Conservation (phyloP, 306 rosid genomes). For the Quercus suber region DNA sequence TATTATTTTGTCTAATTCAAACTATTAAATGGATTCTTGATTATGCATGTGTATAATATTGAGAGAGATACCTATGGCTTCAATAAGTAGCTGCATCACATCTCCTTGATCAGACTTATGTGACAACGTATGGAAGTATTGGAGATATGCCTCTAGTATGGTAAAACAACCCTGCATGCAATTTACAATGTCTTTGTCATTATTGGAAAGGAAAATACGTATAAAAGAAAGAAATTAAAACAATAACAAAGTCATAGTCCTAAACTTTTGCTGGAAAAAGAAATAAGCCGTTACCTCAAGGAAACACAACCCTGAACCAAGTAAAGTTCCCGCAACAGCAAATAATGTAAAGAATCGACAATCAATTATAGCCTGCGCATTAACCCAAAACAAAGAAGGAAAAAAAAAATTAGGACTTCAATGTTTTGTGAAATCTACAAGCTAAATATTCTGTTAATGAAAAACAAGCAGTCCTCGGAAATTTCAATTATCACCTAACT, state of each 20-base stretch:
- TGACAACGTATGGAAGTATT: conserved; percentile 38
- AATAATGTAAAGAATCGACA: conserved; percentile 51
- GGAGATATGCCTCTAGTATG: conserved; percentile 39
- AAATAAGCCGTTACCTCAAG: conserved; percentile 30
- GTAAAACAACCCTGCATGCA: conserved; percentile 43
- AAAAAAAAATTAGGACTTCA: background rate
- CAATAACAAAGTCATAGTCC: background rate
- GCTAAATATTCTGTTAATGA: too few relatives aligned
- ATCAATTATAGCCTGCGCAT: conserved; percentile 39
- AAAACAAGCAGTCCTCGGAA: too few relatives aligned
- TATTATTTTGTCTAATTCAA: too few relatives aligned
- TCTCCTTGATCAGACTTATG: conserved; percentile 35
- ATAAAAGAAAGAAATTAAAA: background rate
- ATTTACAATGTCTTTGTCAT: background rate
- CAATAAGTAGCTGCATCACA: conserved; percentile 42
- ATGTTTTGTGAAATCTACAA: too few relatives aligned
- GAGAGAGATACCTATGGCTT: conserved; percentile 39
- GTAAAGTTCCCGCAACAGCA: conserved; percentile 47
- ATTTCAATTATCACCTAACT: too few relatives aligned
- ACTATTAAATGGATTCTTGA: background rate
- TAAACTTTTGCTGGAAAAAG: background rate
- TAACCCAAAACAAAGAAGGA: background rate
- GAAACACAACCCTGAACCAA: conserved; percentile 50
- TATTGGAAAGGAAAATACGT: background rate
- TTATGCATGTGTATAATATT: too few relatives aligned